phyloP scores from a whole-genome alignment of 352 stramenopile species.

The Globisporangium cystogenes region DNA sequence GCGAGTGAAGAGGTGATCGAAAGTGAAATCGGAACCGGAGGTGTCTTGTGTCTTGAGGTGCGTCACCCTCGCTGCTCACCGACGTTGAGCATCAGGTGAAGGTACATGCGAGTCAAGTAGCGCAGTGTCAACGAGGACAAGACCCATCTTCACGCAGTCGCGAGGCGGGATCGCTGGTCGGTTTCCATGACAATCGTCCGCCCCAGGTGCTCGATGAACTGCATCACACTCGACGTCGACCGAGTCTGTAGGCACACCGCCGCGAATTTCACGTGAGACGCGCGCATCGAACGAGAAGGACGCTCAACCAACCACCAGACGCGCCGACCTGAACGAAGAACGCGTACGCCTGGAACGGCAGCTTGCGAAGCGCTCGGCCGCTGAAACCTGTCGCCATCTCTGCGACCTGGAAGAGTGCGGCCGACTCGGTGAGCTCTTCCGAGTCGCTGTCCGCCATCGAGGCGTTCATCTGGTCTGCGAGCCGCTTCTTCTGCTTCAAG shows the following conservation, averaged over 20 bases:
- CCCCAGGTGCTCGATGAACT: slow-evolving; percentile 4
- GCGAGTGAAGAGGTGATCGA: too few relatives aligned
- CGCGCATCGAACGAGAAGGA: neutral
- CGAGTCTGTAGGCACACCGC: neutral
- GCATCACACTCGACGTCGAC: neutral
- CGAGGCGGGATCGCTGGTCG: neutral
- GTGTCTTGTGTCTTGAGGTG: too few relatives aligned
- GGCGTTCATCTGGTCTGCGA: slow-evolving; percentile 32
- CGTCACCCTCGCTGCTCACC: too few relatives aligned
- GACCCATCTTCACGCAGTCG: neutral
- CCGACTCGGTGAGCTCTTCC: slow-evolving; percentile 24
- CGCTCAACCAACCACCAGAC: neutral
- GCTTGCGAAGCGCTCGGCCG: slow-evolving; percentile 71
- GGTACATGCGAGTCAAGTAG: too few relatives aligned
- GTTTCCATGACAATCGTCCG: slow-evolving; percentile 1
- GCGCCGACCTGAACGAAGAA: slow-evolving; percentile 55
- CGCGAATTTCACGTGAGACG: neutral
- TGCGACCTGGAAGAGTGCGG: slow-evolving; percentile 29
- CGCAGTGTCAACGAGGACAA: too few relatives aligned
- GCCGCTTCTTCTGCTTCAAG: slow-evolving; percentile 25
- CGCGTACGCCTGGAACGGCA: slow-evolving; percentile 79
- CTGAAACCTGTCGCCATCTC: slow-evolving; percentile 60
- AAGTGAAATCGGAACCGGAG: too few relatives aligned
- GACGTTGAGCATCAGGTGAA: too few relatives aligned
- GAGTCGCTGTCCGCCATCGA: slow-evolving; percentile 5